Conservation (phyloP, 169 alveolate species). For the Plasmodium vivax region DNA sequence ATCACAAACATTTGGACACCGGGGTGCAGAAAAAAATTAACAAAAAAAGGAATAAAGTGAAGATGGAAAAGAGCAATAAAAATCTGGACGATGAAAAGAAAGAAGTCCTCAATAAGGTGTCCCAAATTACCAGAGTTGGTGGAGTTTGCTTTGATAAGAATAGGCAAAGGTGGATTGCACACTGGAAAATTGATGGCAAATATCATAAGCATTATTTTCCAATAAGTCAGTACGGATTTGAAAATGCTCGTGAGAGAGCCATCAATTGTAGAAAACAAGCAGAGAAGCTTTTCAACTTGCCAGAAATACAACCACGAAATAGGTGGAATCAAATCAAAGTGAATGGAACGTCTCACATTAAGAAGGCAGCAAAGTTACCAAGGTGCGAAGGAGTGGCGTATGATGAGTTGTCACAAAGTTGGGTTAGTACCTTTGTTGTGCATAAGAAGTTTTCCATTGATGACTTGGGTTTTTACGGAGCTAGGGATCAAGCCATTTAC, state of each 20-base stretch:
- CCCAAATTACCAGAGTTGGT: slow-evolving; percentile 73
- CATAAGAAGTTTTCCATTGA: slow-evolving; percentile 72
- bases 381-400: slow-evolving; percentile 72
- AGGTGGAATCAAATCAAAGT: slow-evolving; percentile 65
- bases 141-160: slow-evolving; percentile 74
- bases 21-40: slow-evolving; percentile 52
- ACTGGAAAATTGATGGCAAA: slow-evolving; percentile 74
- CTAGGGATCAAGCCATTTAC: slow-evolving; percentile 60
- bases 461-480: slow-evolving; percentile 66
- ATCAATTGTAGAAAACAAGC: slow-evolving; percentile 73
- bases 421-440: slow-evolving; percentile 75
- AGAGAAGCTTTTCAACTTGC: slow-evolving; percentile 58
- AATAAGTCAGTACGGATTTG: slow-evolving; percentile 73
- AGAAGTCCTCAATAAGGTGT: slow-evolving; percentile 66
- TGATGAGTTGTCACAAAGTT: slow-evolving; percentile 71
- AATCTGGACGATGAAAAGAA: slow-evolving; percentile 62
- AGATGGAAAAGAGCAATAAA: slow-evolving; percentile 46
- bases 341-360: slow-evolving; percentile 59
- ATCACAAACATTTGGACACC: slow-evolving; percentile 18
- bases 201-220: slow-evolving; percentile 73
- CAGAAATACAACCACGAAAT: slow-evolving; percentile 74
- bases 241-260: slow-evolving; percentile 67
- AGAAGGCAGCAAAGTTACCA: slow-evolving; percentile 67
- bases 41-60: slow-evolving; percentile 54
- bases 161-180: slow-evolving; percentile 74